Evolutionary conservation across 129 eudicot genomes (phyloP).

Genomic region (Solidago caesia): DNA sequence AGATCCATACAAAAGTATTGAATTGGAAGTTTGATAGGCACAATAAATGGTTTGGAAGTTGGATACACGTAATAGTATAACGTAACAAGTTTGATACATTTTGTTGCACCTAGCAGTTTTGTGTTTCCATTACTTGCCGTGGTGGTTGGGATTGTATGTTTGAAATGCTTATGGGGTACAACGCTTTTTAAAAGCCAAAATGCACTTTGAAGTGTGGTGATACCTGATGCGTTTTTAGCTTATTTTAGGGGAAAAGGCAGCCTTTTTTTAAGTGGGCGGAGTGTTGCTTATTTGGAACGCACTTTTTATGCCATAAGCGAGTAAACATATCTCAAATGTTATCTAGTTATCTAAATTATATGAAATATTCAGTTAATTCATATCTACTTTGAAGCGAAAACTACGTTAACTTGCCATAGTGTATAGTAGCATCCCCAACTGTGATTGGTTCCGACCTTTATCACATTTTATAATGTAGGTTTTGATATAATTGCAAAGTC

Average conservation of each 20-base stretch:
- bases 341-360: no score
- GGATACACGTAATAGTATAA: background rate
- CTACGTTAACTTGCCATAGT: background rate
- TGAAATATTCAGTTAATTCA: background rate
- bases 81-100: background rate
- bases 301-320: no score
- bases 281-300: no score
- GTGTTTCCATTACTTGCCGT: background rate
- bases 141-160: no score
- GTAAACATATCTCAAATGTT: no score
- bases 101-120: background rate
- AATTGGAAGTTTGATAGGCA: background rate
- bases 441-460: constrained; percentile 12
- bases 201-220: no score
- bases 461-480: constrained; percentile 1
- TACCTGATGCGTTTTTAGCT: background rate
- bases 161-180: no score
- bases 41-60: background rate
- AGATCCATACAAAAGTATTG: no score
- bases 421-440: background rate
- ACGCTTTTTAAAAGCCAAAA: no score
- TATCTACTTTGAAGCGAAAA: constrained; percentile 14
- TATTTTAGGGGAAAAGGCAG: background rate
- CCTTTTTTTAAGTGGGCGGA: no score
- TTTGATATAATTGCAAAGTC: background rate